Evolutionary conservation across 306 rosid species (phyloP), one percentile per base, ranked within the genome.

Genomic region (Glycine tomentella): DNA sequence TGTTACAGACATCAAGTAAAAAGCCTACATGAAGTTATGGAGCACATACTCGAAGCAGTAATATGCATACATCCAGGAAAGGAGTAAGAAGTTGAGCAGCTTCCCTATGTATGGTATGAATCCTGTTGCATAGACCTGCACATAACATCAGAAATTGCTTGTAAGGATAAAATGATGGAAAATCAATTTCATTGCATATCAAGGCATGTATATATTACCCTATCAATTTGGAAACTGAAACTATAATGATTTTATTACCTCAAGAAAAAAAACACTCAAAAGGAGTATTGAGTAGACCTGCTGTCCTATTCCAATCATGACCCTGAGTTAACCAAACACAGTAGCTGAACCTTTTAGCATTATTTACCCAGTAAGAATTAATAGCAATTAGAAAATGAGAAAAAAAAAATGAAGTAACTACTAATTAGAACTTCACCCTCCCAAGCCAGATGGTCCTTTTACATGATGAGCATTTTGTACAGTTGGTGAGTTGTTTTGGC

Each of bases 41-140:
- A 67, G 59, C 86, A 90, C 97, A 46, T 95, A 95, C 99, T 95
- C 99, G 74, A 95, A 95, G 86, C 97, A 89, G 86, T 91, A 95
- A 80, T 95, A 95, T 84, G 99, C 99, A 82, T 95, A 95, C 90
- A 95, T 90, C 99, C 99, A 93, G 79, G 98, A 91, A 50, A 93
- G 94, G 82, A 93, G 95, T 50, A 93, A 61, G 76, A 93, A 89
- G 62, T 91, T 95, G 65, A 95, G 83, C 78, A 87, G 84, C 91
- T 85, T 95, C 82, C 99, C 99, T 17, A 88, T 80, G 79, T 77
- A 90, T 44, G 99, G 99, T 76, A 95, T 75, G 78, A 88, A 88
- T n/a, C 95, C 99, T 38, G 91, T 89, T 77, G 92, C 92, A 85
- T 78, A 90, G 77, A 87, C 94, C 97, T 92, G 92, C 83, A 84